These are phyloP conservation scores for Hortaea werneckii DNA, from an alignment of 2,329 filamentous ascomycete genomes.

Conservation along the genomic window DNA sequence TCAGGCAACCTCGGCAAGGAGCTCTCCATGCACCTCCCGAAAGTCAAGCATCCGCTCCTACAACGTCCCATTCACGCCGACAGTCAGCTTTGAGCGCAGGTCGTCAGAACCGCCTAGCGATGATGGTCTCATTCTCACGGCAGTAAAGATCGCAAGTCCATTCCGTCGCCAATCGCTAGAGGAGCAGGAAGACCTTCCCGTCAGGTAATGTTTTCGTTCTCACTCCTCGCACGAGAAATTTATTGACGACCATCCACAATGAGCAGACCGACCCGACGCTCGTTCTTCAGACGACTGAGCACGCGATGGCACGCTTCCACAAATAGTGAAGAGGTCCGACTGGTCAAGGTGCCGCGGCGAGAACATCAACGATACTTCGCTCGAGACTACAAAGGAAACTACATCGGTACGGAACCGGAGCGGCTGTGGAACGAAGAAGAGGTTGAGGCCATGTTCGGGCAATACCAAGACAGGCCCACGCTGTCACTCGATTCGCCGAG, in stretches of 20 bases:
- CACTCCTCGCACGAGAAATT: not conserved
- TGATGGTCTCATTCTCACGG: conserved; percentile 21
- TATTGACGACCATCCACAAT: not conserved
- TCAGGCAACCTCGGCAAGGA: not conserved
- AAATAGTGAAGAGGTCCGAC: conserved; percentile 17
- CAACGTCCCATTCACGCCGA: not conserved
- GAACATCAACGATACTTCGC: conserved; percentile 19
- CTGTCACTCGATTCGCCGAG: not conserved
- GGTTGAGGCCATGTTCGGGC: conserved; percentile 13
- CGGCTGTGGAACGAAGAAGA: conserved; percentile 18
- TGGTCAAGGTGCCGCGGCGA: conserved; percentile 21
- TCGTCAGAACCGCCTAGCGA: conserved; percentile 4
- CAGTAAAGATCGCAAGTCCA: conserved; percentile 12
- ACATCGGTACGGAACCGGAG: conserved; percentile 22
- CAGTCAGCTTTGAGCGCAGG: not conserved
- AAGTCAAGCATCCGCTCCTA: not conserved
- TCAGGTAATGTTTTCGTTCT: conserved; percentile 5
- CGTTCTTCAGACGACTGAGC: conserved; percentile 18
- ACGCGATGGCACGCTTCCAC: conserved; percentile 13
- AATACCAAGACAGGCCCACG: conserved; percentile 14
- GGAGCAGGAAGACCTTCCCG: conserved; percentile 11
- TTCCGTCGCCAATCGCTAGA: conserved; percentile 10
- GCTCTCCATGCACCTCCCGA: not conserved
- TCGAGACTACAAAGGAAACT: conserved; percentile 15
- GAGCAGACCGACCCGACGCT: conserved; percentile 14